phyloP scores from a whole-genome alignment of 2,329 filamentous ascomycete genomes.

The Nemania diffusa region DNA sequence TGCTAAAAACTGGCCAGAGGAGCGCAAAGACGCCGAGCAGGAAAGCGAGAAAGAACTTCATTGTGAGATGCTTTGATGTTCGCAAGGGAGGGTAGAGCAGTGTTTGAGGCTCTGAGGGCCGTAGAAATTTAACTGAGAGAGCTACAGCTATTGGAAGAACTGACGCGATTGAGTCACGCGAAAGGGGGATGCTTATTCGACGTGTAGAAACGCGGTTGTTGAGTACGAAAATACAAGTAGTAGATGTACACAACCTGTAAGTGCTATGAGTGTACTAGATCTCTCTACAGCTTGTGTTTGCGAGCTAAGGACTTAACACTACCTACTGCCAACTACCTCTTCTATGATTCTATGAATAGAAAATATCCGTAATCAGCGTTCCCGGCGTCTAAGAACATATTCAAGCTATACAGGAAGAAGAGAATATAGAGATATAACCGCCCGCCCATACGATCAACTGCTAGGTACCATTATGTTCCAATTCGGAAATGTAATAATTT shows the following conservation, averaged over 20 bases:
- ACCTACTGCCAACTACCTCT: too few relatives aligned
- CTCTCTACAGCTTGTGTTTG: neutral
- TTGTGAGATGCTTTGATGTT: neutral
- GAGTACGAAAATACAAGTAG: neutral
- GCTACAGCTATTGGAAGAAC: neutral
- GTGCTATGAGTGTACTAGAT: neutral
- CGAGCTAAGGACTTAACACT: neutral
- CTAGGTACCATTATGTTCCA: too few relatives aligned
- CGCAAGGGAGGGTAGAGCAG: too few relatives aligned
- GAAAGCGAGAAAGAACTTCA: slow-evolving; percentile 8
- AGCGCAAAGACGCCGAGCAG: slow-evolving; percentile 27
- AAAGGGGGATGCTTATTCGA: neutral
- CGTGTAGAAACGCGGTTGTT: neutral
- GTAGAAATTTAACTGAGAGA: neutral
- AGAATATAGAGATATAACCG: too few relatives aligned
- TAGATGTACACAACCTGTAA: neutral
- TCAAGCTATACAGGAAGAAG: too few relatives aligned
- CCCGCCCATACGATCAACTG: too few relatives aligned
- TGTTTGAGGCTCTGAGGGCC: neutral
- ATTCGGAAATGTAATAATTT: too few relatives aligned
- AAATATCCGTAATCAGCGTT: too few relatives aligned
- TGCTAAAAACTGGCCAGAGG: slow-evolving; percentile 22
- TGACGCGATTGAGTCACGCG: neutral
- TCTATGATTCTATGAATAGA: too few relatives aligned
- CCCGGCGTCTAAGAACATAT: too few relatives aligned